phyloP scores from a whole-genome alignment of 2,329 filamentous ascomycete genomes.

The Ophiostoma perfectum region DNA sequence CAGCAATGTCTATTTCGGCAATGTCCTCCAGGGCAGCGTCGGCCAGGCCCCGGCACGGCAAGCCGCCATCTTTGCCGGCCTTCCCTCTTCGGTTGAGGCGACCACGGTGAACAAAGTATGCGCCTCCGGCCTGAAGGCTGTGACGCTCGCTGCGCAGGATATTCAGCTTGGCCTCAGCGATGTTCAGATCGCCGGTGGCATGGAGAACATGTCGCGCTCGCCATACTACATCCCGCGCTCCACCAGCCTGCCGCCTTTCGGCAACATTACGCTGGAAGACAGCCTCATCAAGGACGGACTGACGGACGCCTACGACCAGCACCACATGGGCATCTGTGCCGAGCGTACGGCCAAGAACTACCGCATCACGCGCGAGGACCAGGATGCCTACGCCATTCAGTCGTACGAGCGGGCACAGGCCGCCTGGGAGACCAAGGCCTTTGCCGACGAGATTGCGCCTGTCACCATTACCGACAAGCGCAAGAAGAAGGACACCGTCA shows the following conservation, averaged over 20 bases:
- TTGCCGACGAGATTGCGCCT: conserved; percentile 83
- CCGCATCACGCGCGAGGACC: conserved; percentile 71
- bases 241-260: conserved; percentile 78
- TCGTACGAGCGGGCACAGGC: conserved; percentile 86
- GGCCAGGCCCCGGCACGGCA: conserved; percentile 92
- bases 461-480: conserved; percentile 67
- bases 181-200: conserved; percentile 86
- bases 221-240: conserved; percentile 84
- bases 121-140: conserved; percentile 88
- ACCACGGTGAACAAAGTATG: conserved; percentile 98
- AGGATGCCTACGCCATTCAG: conserved; percentile 85
- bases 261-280: conserved; percentile 81
- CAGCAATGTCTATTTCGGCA: conserved; percentile 94
- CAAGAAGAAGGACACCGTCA: conserved; percentile 70
- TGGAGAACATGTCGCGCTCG: conserved; percentile 96
- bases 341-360: conserved; percentile 91
- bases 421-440: conserved; percentile 77
- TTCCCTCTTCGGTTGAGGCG: conserved; percentile 75
- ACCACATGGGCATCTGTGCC: conserved; percentile 97
- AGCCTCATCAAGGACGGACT: conserved; percentile 91
- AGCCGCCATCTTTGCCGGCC: conserved; percentile 80
- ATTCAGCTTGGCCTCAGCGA: conserved; percentile 88
- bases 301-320: conserved; percentile 92
- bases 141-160: conserved; percentile 83
- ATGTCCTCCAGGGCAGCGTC: conserved; percentile 76